Percentiles rank a stretch among this genome's conserved stretches.
phyloP scores from a whole-genome alignment of 768 basidiomycete species.

The Suillus fuscotomentosus region DNA sequence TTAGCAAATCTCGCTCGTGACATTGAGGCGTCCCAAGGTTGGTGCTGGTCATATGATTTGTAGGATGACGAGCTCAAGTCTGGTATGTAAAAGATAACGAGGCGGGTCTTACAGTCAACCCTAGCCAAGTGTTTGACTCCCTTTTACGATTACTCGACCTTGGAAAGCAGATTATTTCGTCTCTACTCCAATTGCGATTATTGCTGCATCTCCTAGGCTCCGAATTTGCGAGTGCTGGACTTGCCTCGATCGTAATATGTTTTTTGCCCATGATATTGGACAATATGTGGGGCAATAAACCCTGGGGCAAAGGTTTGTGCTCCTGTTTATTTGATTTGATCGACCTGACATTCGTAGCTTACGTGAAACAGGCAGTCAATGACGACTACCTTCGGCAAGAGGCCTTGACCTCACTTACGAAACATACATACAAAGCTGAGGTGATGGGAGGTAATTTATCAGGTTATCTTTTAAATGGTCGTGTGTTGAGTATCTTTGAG shows the following conservation, averaged over 20 bases:
- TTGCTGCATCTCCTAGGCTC: slow-evolving; percentile 16
- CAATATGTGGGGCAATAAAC: not conserved
- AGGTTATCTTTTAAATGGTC: slow-evolving; percentile 16
- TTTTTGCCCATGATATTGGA: slow-evolving; percentile 11
- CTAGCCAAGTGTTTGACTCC: slow-evolving; percentile 8
- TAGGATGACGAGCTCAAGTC: not conserved
- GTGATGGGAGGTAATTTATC: slow-evolving; percentile 20
- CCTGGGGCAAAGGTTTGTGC: slow-evolving; percentile 23
- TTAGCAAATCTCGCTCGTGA: slow-evolving; percentile 20
- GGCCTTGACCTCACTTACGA: slow-evolving; percentile 13
- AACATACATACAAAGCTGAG: slow-evolving; percentile 16
- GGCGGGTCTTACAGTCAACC: not conserved
- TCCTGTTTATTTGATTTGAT: not conserved
- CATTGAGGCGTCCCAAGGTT: slow-evolving; percentile 23
- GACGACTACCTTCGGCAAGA: slow-evolving; percentile 20
- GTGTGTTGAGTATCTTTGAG: not conserved
- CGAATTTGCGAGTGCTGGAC: slow-evolving; percentile 18
- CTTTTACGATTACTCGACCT: slow-evolving; percentile 13
- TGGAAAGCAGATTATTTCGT: slow-evolving; percentile 12
- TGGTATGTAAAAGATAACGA: slow-evolving; percentile 10
- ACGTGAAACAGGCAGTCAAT: slow-evolving; percentile 17
- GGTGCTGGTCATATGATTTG: not conserved
- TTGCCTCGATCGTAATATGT: slow-evolving; percentile 20
- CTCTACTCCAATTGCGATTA: slow-evolving; percentile 23
- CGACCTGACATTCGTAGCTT: slow-evolving; percentile 12